Evolutionary conservation across 306 rosid species (phyloP).

Genomic region (Carpinus viminea): DNA sequence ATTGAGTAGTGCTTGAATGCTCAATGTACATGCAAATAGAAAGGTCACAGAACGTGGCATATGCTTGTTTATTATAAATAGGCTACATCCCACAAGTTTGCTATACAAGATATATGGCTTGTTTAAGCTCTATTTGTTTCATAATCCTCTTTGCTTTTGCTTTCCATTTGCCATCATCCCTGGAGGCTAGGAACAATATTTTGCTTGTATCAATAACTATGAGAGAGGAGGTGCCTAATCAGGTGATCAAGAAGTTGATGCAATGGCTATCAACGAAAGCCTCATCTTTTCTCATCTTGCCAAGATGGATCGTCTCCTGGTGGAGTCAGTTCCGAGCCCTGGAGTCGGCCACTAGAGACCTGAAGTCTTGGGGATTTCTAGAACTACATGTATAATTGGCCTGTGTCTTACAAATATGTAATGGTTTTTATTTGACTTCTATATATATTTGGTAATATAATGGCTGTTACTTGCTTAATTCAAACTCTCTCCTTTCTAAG

Average conservation of each 20-base stretch:
- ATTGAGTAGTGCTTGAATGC: background rate
- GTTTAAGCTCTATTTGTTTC: constrained; percentile 22
- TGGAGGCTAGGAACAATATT: constrained; percentile 31
- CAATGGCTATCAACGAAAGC: background rate
- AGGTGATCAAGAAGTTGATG: background rate
- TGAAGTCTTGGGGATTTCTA: background rate
- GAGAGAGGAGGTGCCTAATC: constrained; percentile 2
- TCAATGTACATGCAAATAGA: background rate
- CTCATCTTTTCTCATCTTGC: background rate
- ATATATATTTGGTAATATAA: background rate
- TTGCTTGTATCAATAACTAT: background rate
- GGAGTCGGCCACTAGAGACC: constrained; percentile 24
- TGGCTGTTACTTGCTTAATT: background rate
- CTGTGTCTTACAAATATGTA: background rate
- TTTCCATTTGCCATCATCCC: constrained; percentile 4
- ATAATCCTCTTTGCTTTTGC: constrained; percentile 26
- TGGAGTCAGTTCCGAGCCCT: constrained; percentile 27
- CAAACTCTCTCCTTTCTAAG: background rate
- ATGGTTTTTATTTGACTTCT: too few relatives aligned
- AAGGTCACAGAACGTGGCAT: background rate
- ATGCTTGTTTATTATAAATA: constrained; percentile 30
- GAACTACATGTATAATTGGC: background rate
- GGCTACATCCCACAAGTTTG: background rate
- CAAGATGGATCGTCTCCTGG: background rate
- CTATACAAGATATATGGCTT: constrained; percentile 24